Evolutionary conservation across 2,329 filamentous ascomycete genomes (phyloP).

Genomic region (Juglanconis juglandina): DNA sequence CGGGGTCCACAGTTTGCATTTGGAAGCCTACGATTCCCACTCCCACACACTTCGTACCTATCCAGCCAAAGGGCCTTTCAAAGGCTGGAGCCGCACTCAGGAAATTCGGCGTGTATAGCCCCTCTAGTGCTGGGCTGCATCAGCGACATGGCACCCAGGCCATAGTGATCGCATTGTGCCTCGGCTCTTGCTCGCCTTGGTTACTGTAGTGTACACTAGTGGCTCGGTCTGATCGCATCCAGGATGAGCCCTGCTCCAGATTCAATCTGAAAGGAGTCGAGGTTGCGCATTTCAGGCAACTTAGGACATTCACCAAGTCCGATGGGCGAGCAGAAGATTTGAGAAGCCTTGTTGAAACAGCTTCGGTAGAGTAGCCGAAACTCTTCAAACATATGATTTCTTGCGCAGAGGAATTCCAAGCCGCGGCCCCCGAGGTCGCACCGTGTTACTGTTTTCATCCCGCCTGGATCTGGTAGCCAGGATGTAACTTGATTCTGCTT

Average conservation of each 20-base stretch:
- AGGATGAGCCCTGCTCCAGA: neutral
- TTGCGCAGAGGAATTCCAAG: neutral
- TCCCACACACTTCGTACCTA: neutral
- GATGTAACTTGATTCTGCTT: too few relatives aligned
- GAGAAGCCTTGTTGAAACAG: neutral
- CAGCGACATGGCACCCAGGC: neutral
- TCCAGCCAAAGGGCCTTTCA: neutral
- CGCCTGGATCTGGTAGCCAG: neutral
- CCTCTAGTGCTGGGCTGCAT: neutral
- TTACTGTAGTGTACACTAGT: neutral
- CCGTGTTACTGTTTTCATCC: neutral
- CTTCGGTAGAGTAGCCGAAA: neutral
- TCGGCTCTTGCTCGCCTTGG: neutral
- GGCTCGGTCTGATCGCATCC: too few relatives aligned
- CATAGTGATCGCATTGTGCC: neutral
- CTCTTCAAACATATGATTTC: constrained; percentile 2
- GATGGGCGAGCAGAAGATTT: too few relatives aligned
- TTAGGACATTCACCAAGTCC: neutral
- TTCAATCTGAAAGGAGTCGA: neutral
- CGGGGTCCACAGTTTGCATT: too few relatives aligned
- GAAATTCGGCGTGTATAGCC: too few relatives aligned
- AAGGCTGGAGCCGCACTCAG: too few relatives aligned
- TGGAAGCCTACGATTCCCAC: too few relatives aligned
- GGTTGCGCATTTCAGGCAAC: neutral
- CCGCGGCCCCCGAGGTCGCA: constrained; percentile 3